These are phyloP conservation scores for Lepiota subincarnata DNA, from an alignment of 768 basidiomycete genomes.

Conservation along the genomic window DNA sequence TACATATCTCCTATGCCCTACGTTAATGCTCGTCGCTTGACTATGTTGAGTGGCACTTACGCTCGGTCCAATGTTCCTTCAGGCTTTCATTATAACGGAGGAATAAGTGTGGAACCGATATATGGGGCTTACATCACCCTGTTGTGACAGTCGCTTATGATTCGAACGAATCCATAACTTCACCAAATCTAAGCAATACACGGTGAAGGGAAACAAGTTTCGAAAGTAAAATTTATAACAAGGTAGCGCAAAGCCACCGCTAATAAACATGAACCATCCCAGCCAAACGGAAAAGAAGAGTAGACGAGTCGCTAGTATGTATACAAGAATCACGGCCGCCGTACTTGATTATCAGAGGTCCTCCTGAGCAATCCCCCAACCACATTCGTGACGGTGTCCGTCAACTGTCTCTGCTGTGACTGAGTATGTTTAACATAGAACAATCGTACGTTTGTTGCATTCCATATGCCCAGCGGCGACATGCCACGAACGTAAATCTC, in stretches of 20 bases:
- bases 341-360: slow-evolving; percentile 30
- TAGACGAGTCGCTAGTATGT: background rate
- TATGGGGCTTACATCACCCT: too few species aligned
- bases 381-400: slow-evolving; percentile 76
- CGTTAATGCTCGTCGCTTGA: background rate
- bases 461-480: slow-evolving; percentile 87
- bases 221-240: too few species aligned
- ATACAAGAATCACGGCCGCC: background rate
- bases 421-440: slow-evolving; percentile 91
- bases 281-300: background rate
- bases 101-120: too few species aligned
- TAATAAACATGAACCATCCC: background rate
- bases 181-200: background rate
- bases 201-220: too few species aligned
- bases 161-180: too few species aligned
- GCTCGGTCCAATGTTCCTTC: too few species aligned
- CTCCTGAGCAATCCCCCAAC: slow-evolving; percentile 73
- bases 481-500: slow-evolving; percentile 90
- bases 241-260: too few species aligned
- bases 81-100: too few species aligned
- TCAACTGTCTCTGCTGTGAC: slow-evolving; percentile 62
- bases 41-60: background rate
- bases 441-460: slow-evolving; percentile 80
- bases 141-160: too few species aligned
- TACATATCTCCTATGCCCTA: slow-evolving; percentile 2